Evolutionary conservation across 2,329 filamentous ascomycete species (phyloP).

Genomic region (Paraphoma sp.): DNA sequence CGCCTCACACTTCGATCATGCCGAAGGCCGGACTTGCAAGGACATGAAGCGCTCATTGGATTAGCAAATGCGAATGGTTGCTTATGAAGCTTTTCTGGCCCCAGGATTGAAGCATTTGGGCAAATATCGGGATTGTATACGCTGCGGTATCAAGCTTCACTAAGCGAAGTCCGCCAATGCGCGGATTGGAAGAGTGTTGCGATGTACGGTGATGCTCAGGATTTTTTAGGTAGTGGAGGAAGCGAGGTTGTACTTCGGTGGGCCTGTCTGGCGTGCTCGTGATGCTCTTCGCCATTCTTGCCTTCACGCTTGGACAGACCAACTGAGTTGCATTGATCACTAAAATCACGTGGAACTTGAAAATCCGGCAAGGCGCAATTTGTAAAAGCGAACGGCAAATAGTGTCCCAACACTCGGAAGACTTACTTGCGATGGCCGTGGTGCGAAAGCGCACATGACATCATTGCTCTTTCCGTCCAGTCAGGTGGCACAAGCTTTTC

Average conservation of each 20-base stretch:
- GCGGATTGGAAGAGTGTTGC: not conserved
- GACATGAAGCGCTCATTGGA: not conserved
- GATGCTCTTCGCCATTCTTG: no score
- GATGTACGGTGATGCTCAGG: no score
- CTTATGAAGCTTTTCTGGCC: constrained; percentile 1
- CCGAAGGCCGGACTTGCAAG: not conserved
- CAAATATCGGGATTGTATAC: not conserved
- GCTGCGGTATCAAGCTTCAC: not conserved
- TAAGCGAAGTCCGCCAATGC: not conserved
- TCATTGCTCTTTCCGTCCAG: not conserved
- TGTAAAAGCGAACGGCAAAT: not conserved
- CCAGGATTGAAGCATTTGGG: not conserved
- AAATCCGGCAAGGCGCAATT: not conserved
- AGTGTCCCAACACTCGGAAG: not conserved
- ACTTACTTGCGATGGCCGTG: not conserved
- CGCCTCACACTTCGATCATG: not conserved
- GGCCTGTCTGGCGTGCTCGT: no score
- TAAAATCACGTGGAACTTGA: not conserved
- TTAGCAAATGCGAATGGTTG: not conserved
- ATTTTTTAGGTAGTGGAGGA: no score
- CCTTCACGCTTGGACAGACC: no score
- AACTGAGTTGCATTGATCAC: no score
- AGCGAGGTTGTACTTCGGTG: no score
- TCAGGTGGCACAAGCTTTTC: not conserved
- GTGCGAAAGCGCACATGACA: not conserved